Conservation (phyloP, 148 eudicot species). For the Chenopodium quinoa region DNA sequence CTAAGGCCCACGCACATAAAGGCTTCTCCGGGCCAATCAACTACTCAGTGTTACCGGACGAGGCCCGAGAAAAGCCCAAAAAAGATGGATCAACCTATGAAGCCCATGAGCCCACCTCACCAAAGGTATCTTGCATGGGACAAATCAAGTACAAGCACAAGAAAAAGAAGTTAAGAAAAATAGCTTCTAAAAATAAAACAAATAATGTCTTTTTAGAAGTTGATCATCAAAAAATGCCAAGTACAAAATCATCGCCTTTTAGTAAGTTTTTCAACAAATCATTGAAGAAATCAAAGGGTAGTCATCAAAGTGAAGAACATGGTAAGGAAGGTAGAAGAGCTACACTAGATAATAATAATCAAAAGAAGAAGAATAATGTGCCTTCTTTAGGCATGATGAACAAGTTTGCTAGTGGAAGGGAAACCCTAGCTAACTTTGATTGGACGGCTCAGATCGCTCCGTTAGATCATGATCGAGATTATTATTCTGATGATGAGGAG, state of each 20-base stretch:
- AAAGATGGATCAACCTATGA: constrained; percentile 14
- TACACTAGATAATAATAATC: constrained; percentile 3
- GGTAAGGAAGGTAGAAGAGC: constrained; percentile 1
- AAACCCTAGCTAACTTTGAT: constrained; percentile 49
- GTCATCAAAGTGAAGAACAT: neutral
- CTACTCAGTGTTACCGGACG: constrained; percentile 47
- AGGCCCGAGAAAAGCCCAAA: constrained; percentile 49
- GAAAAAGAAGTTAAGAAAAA: constrained; percentile 24
- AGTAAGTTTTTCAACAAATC: constrained; percentile 17
- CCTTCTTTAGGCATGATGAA: constrained; percentile 63
- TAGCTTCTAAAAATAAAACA: neutral
- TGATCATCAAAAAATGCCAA: neutral
- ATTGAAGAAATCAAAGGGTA: constrained; percentile 8
- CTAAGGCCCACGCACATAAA: constrained; percentile 31
- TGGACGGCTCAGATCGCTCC: constrained; percentile 64
- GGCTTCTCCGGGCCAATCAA: constrained; percentile 56
- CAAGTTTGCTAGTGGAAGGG: constrained; percentile 74
- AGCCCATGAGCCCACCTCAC: constrained; percentile 69
- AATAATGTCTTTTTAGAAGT: neutral
- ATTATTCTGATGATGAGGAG: constrained; percentile 50
- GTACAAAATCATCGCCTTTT: neutral
- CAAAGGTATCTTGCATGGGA: constrained; percentile 89
- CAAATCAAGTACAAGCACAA: constrained; percentile 69
- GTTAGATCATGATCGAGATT: constrained; percentile 34
- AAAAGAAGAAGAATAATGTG: neutral